Evolutionary conservation across 1,284 basidiomycete species (phyloP).

Genomic region (Violaceomyces palustris): DNA sequence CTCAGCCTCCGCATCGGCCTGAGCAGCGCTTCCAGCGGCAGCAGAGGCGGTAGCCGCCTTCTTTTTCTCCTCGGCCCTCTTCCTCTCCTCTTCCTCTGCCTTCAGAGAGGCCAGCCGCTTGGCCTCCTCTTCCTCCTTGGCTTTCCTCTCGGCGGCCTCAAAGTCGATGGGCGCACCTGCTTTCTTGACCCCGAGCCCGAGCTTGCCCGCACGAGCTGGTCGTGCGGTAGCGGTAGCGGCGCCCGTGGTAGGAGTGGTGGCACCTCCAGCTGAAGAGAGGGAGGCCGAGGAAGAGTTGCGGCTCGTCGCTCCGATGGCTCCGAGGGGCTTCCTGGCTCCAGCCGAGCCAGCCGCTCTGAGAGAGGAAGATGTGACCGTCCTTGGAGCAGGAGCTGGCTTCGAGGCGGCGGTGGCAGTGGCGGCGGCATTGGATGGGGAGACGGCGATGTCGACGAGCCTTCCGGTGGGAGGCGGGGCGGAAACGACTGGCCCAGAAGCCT

Average conservation of each 20-base stretch:
- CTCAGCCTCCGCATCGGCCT: conserved; percentile 32
- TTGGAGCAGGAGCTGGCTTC: conserved; percentile 18
- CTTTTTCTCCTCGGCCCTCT: conserved; percentile 16
- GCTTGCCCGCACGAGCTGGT: conserved; percentile 35
- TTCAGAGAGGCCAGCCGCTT: conserved; percentile 14
- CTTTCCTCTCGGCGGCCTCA: conserved; percentile 47
- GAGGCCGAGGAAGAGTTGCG: conserved; percentile 32
- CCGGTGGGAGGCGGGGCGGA: conserved; percentile 31
- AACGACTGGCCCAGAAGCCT: conserved; percentile 49
- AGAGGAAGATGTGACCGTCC: conserved; percentile 40
- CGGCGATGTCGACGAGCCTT: conserved; percentile 43
- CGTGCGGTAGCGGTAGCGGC: conserved; percentile 12
- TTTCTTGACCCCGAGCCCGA: conserved; percentile 46
- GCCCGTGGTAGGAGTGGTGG: conserved; percentile 16
- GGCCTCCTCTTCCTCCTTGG: conserved; percentile 40
- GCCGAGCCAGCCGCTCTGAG: conserved; percentile 22
- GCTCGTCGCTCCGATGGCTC: conserved; percentile 25
- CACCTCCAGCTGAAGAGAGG: conserved; percentile 15
- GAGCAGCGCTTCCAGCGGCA: too few species aligned
- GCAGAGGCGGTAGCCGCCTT: conserved; percentile 9
- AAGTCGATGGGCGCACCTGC: conserved; percentile 43
- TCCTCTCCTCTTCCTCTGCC: conserved; percentile 27
- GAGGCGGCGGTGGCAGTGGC: conserved; percentile 10
- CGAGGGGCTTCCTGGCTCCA: conserved; percentile 24
- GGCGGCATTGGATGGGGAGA: conserved; percentile 35